Percentiles rank a stretch among this genome's conserved stretches.
These are phyloP conservation scores for Brassica juncea DNA, from an alignment of 345 rosid species.

Conservation along the genomic window DNA sequence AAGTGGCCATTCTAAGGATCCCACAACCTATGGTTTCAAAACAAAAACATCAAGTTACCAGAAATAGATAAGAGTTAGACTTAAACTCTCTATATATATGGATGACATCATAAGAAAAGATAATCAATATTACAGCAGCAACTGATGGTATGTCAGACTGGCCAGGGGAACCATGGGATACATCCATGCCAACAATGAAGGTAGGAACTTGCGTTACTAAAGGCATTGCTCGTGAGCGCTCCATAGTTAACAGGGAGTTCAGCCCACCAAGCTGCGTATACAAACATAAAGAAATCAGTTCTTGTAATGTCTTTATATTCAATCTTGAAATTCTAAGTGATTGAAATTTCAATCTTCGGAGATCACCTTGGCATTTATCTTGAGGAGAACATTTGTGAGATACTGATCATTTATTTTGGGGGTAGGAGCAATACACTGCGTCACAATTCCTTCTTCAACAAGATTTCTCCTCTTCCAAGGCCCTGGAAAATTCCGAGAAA, in stretches of 20 bases:
- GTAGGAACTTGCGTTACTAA: constrained; percentile 70
- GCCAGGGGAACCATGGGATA: constrained; percentile 98
- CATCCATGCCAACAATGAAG: constrained; percentile 95
- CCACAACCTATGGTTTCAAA: constrained; percentile 51
- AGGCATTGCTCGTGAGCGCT: constrained; percentile 62
- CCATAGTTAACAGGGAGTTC: constrained; percentile 69
- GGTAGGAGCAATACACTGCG: constrained; percentile 80
- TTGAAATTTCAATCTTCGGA: background rate
- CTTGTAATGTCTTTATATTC: constrained; percentile 8
- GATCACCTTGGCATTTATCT: constrained; percentile 90
- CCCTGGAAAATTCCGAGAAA: constrained; percentile 45
- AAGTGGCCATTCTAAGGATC: constrained; percentile 87
- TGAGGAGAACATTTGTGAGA: constrained; percentile 80
- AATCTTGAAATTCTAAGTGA: background rate
- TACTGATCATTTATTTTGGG: constrained; percentile 73
- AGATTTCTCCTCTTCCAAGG: constrained; percentile 90
- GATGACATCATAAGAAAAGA: constrained; percentile 9
- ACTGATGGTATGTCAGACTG: constrained; percentile 78
- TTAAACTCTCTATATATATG: background rate
- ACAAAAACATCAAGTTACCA: background rate
- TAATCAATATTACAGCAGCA: constrained; percentile 68
- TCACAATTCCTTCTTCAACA: constrained; percentile 75
- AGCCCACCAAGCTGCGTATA: constrained; percentile 82
- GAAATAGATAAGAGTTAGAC: background rate
- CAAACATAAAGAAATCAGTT: background rate